Percentiles rank a stretch among this genome's conserved stretches.
Conservation (phyloP, 1,284 basidiomycete species). For the Cutaneotrichosporon arboriforme region DNA sequence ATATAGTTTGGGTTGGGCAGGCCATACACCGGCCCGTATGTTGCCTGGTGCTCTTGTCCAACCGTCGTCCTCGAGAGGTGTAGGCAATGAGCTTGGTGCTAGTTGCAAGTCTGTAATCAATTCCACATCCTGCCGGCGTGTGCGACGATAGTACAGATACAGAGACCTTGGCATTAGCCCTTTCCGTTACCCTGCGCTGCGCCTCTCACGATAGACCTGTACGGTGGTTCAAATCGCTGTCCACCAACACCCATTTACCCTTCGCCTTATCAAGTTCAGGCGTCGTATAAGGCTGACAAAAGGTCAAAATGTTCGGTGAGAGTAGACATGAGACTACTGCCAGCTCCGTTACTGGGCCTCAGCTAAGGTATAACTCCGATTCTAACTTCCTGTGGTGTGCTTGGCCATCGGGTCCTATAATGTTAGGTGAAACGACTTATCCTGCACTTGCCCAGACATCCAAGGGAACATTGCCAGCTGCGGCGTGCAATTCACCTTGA, state of each 20-base stretch:
- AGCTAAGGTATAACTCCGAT: neutral
- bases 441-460: conserved; percentile 62
- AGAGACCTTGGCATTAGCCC: conserved; percentile 38
- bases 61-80: conserved; percentile 25
- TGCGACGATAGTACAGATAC: conserved; percentile 77
- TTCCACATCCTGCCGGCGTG: conserved; percentile 55
- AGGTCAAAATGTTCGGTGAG: conserved; percentile 53
- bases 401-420: conserved; percentile 59
- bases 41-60: conserved; percentile 40
- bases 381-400: conserved; percentile 67
- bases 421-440: conserved; percentile 1
- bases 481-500: conserved; percentile 44
- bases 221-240: conserved; percentile 66
- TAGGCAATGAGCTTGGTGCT: conserved; percentile 29
- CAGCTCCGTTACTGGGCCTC: conserved; percentile 62
- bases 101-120: conserved; percentile 40
- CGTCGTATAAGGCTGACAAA: conserved; percentile 66
- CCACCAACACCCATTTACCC: conserved; percentile 82
- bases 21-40: conserved; percentile 41
- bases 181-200: too few species aligned
- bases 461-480: conserved; percentile 57
- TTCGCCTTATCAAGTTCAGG: conserved; percentile 67
- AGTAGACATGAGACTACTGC: conserved; percentile 65
- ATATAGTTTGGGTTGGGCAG: conserved; percentile 54
- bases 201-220: neutral